Percentiles rank a stretch among this genome's conserved stretches.
Evolutionary conservation across 345 rosid genomes (phyloP).

Genomic region (Excoecaria agallocha): DNA sequence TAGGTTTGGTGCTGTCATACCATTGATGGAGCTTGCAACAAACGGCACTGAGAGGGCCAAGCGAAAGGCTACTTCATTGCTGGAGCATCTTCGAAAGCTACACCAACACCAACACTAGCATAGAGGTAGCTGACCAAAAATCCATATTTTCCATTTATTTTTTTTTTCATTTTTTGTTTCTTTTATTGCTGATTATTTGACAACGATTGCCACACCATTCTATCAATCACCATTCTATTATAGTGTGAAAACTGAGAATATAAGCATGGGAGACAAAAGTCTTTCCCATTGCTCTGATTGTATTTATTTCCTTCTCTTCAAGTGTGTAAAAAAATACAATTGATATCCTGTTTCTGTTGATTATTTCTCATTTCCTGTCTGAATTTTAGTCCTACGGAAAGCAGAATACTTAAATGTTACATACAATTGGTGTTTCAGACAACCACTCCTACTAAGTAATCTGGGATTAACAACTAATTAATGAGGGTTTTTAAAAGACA

Average conservation of each 20-base stretch:
- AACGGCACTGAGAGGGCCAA: slow-evolving; percentile 92
- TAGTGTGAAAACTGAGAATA: slow-evolving; percentile 23
- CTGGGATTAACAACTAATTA: no score
- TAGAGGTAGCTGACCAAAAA: slow-evolving; percentile 16
- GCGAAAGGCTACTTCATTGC: slow-evolving; percentile 67
- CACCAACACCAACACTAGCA: slow-evolving; percentile 41
- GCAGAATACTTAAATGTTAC: background rate
- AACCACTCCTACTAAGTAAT: no score
- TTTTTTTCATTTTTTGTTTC: slow-evolving; percentile 1
- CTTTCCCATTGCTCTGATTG: slow-evolving; percentile 32
- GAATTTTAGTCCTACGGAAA: background rate
- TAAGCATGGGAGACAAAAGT: slow-evolving; percentile 37
- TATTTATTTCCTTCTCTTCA: slow-evolving; percentile 27
- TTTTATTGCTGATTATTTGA: slow-evolving; percentile 31
- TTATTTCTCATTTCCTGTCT: slow-evolving; percentile 7
- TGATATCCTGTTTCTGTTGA: slow-evolving; percentile 20
- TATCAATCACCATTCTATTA: slow-evolving; percentile 18
- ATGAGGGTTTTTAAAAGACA: no score
- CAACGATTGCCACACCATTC: slow-evolving; percentile 19
- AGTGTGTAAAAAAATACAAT: slow-evolving; percentile 35
- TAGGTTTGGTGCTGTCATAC: slow-evolving; percentile 77
- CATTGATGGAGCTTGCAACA: slow-evolving; percentile 73
- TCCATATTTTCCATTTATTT: slow-evolving; percentile 10
- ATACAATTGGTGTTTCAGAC: background rate
- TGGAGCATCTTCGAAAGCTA: slow-evolving; percentile 64